phyloP scores from a whole-genome alignment of 805 yeast species.

The Kodamaea sagamina region DNA sequence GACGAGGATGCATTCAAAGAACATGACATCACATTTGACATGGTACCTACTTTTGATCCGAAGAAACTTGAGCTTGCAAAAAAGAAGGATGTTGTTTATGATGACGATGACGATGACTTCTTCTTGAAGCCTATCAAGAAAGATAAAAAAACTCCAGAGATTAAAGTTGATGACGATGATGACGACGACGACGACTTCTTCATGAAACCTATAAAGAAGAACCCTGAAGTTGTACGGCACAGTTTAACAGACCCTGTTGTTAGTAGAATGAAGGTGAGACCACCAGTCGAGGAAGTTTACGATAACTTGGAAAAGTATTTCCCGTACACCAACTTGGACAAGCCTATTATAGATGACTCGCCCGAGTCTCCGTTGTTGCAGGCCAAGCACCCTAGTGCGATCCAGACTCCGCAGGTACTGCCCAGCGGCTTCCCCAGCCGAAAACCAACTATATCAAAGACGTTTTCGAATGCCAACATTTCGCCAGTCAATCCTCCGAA shows the following conservation, averaged over 20 bases:
- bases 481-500: constrained; percentile 34
- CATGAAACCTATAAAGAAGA: constrained; percentile 19
- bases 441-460: constrained; percentile 41
- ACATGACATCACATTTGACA: constrained; percentile 71
- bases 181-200: constrained; percentile 21
- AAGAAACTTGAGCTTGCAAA: constrained; percentile 4
- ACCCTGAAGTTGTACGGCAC: constrained; percentile 7
- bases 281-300: constrained; percentile 92
- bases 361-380: constrained; percentile 50
- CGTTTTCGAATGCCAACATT: constrained; percentile 45
- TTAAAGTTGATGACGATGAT: constrained; percentile 10
- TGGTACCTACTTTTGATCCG: constrained; percentile 50
- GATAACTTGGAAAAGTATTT: constrained; percentile 89
- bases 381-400: not conserved
- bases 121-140: constrained; percentile 20
- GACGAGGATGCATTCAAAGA: constrained; percentile 60
- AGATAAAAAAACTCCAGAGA: not conserved
- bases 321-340: constrained; percentile 90
- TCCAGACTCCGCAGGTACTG: not conserved
- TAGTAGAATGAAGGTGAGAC: constrained; percentile 67
- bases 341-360: constrained; percentile 80
- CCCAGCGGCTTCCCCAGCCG: constrained; percentile 18
- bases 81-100: not conserved
- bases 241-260: constrained; percentile 9
- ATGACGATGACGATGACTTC: constrained; percentile 19